These are phyloP conservation scores for Pseudocercospora crystallina DNA, from an alignment of 2,329 filamentous ascomycete species.

Conservation along the genomic window DNA sequence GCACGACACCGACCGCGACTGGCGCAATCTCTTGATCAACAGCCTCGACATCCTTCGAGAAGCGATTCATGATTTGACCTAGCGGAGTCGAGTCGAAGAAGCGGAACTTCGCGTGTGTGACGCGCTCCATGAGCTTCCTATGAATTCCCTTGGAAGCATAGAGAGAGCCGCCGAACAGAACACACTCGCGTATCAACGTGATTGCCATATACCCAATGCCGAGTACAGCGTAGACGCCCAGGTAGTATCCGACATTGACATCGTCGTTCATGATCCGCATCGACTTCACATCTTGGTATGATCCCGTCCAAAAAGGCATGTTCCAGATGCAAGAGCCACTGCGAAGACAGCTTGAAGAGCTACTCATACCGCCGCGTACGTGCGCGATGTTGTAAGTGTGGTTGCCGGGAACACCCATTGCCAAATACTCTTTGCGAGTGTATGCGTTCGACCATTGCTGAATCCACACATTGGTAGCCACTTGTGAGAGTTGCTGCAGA, in stretches of 20 bases:
- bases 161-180: conserved; percentile 89
- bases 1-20: conserved; percentile 74
- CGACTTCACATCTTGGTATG: conserved; percentile 19
- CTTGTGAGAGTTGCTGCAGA: conserved; percentile 78
- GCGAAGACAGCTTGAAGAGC: conserved; percentile 48
- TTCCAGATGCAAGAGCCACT: conserved; percentile 54
- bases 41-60: conserved; percentile 94
- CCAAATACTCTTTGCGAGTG: conserved; percentile 45
- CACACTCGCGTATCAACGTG: conserved; percentile 77
- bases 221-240: conserved; percentile 77
- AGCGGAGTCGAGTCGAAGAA: conserved; percentile 97
- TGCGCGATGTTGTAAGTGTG: conserved; percentile 42
- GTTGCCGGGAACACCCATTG: conserved; percentile 14
- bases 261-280: conserved; percentile 22
- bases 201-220: conserved; percentile 76
- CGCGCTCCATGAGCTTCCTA: conserved; percentile 69
- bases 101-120: conserved; percentile 89
- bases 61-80: conserved; percentile 95
- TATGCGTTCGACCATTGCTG: conserved; percentile 94
- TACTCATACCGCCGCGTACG: conserved; percentile 41
- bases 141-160: conserved; percentile 85
- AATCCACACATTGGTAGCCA: conserved; percentile 93
- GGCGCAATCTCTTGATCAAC: conserved; percentile 95
- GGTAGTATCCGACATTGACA: conserved; percentile 81
- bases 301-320: conserved; percentile 32